Base-by-base conservation (phyloP, 768 basidiomycete genomes). In the Suillus ampliporus region DNA sequence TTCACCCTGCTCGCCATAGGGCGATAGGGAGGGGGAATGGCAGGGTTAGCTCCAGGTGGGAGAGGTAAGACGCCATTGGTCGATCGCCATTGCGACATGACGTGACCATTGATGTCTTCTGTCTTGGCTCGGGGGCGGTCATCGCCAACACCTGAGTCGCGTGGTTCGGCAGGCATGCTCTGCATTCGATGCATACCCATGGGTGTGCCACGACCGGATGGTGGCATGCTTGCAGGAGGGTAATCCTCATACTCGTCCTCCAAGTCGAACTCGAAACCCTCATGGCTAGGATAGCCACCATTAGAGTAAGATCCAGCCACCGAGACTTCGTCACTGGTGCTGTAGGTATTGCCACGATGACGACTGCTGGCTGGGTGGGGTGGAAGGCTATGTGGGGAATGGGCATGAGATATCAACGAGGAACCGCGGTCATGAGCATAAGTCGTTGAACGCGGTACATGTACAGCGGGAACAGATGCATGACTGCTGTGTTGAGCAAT, bases 161-260 rank as follows among this genome's bases (percentile, higher is more conserved):
- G 86, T 40, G 54, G 23, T 57, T 88, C 87, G 8, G 82, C 74
- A 13, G 85, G 86, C 79, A 89, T 80, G 66, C 81, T 84, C 64
- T 85, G 79, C 52, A 80, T 77, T 58, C 91, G 76, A 43, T 91
- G 85, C 15, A 79, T 77, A 11, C 85, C 85, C 60, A 89, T 67
- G 0, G 92, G 92, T 1, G 93, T 95, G 21, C 88, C 90, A 2
- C 92, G 85, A 15, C 92, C 91, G 7, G 89, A 89, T 5, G 83
- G 69, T 0, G 82, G 72, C 11, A 77, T 68, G 23, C 69, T 73
- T 5, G 84, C 75, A 6, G 83, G 79, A 2, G 87, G 86, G 69
- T 90, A 90, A 64, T 94, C 93, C 70, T 94, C 93, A 61, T 82
- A 86, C 2, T 92, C 91, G 64, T 91, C 90, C 41, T 91, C 91